Conservation (phyloP, 2,329 filamentous ascomycete genomes). For the Cordyceps javanica region DNA sequence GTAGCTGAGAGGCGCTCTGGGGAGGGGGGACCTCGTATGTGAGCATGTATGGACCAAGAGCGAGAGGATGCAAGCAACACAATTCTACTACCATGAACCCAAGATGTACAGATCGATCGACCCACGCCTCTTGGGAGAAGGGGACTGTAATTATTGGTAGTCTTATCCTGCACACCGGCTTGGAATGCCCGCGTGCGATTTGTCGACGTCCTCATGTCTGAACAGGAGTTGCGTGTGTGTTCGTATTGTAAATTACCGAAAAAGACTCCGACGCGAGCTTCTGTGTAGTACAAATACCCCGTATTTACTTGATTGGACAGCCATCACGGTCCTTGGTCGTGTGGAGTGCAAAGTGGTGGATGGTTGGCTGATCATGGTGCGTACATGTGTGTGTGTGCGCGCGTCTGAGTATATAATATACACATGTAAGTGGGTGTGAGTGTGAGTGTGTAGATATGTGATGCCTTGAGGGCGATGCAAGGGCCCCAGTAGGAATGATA, state of each 20-base stretch:
- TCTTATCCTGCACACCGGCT: not conserved
- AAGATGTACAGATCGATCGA: too few species aligned
- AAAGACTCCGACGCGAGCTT: not conserved
- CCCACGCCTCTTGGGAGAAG: too few species aligned
- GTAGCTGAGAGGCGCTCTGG: not conserved
- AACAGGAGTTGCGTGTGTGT: not conserved
- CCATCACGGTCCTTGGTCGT: not conserved
- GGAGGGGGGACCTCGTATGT: too few species aligned
- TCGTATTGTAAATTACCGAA: constrained; percentile 1
- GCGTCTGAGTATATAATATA: too few species aligned
- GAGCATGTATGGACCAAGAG: not conserved
- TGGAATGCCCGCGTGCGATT: not conserved
- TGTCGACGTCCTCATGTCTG: not conserved
- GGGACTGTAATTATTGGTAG: too few species aligned
- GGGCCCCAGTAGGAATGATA: too few species aligned
- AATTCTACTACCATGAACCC: not conserved
- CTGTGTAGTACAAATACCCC: constrained; percentile 2
- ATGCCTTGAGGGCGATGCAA: too few species aligned
- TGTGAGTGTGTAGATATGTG: too few species aligned
- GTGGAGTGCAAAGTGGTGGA: not conserved
- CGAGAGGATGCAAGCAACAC: not conserved
- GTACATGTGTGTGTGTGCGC: not conserved
- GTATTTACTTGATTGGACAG: not conserved
- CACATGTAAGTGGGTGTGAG: too few species aligned
- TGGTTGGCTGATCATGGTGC: not conserved